A percentile compares a stretch with the other conserved stretches of the same genome.
Evolutionary conservation across 495 filamentous ascomycete genomes (phyloP).

Genomic region (Hypoxylon crocopeplum): DNA sequence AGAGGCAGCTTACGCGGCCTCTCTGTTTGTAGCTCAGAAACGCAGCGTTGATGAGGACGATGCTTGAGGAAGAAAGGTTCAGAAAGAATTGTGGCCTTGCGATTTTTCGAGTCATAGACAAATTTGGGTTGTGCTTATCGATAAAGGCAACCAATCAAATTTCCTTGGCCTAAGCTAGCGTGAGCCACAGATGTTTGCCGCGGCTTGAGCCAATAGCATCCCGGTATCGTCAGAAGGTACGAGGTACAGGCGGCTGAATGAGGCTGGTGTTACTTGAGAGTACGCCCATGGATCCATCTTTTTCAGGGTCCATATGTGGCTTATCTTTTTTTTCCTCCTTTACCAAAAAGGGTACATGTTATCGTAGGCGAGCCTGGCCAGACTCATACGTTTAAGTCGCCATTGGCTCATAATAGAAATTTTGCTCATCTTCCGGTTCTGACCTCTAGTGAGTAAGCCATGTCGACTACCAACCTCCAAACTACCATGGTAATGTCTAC

Average conservation of each 20-base stretch:
- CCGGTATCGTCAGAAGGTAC: too few relatives aligned
- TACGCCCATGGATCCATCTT: background rate
- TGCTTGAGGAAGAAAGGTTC: conserved; percentile 66
- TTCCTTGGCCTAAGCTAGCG: too few relatives aligned
- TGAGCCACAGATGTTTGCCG: too few relatives aligned
- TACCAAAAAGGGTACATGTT: background rate
- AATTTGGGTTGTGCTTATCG: conserved; percentile 34
- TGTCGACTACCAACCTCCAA: conserved; percentile 7
- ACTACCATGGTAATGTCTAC: conserved; percentile 21
- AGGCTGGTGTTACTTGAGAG: too few relatives aligned
- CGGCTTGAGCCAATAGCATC: too few relatives aligned
- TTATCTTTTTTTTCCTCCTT: conserved; percentile 8
- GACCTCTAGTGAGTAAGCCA: too few relatives aligned
- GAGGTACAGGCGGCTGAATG: too few relatives aligned
- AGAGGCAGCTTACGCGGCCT: conserved; percentile 49
- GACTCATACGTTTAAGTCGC: conserved; percentile 8
- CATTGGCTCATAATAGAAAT: background rate
- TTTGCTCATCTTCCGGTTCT: conserved; percentile 1
- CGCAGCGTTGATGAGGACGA: conserved; percentile 97
- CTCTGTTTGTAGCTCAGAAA: conserved; percentile 99
- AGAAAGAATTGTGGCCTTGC: conserved; percentile 5
- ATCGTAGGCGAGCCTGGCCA: conserved; percentile 23
- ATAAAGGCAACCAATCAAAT: too few relatives aligned
- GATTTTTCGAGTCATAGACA: conserved; percentile 41
- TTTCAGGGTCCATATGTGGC: conserved; percentile 13